phyloP scores from a whole-genome alignment of 169 alveolate genomes.

The Theileria annulata region DNA sequence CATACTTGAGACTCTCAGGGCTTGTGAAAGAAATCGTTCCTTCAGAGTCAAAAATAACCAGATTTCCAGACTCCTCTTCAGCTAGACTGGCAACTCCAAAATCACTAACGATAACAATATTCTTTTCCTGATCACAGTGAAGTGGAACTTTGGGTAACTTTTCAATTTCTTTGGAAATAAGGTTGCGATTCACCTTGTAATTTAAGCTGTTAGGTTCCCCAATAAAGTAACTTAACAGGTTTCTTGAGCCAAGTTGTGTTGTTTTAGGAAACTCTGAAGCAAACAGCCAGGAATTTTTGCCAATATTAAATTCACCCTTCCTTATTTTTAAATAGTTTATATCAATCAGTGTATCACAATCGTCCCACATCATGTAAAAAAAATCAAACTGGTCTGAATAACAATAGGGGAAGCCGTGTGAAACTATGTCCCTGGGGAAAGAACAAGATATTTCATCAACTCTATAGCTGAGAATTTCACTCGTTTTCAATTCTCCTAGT shows the following conservation, averaged over 20 bases:
- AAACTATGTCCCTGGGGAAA: neutral
- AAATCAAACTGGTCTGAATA: neutral
- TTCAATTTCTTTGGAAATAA: neutral
- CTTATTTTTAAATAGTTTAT: neutral
- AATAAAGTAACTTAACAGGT: slow-evolving; percentile 5
- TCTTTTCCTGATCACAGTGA: neutral
- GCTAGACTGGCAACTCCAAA: slow-evolving; percentile 58
- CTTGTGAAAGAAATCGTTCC: slow-evolving; percentile 57
- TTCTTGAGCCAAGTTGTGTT: neutral
- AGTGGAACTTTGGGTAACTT: neutral
- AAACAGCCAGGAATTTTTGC: neutral
- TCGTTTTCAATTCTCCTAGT: neutral
- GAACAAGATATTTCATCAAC: neutral
- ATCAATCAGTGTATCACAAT: neutral
- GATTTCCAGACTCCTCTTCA: slow-evolving; percentile 14
- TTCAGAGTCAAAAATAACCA: slow-evolving; percentile 51
- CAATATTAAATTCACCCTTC: neutral
- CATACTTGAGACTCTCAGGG: slow-evolving; percentile 49
- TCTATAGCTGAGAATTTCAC: neutral
- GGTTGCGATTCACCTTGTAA: slow-evolving; percentile 14
- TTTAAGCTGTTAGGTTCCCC: neutral
- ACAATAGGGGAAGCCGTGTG: slow-evolving; percentile 10
- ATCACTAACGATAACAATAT: slow-evolving; percentile 36
- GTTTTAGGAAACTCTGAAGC: neutral
- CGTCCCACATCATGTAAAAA: slow-evolving; percentile 19